A percentile compares a stretch with the other conserved stretches of the same genome.
phyloP scores from a whole-genome alignment of 768 basidiomycete species.

The Pulveroboletus sp. region DNA sequence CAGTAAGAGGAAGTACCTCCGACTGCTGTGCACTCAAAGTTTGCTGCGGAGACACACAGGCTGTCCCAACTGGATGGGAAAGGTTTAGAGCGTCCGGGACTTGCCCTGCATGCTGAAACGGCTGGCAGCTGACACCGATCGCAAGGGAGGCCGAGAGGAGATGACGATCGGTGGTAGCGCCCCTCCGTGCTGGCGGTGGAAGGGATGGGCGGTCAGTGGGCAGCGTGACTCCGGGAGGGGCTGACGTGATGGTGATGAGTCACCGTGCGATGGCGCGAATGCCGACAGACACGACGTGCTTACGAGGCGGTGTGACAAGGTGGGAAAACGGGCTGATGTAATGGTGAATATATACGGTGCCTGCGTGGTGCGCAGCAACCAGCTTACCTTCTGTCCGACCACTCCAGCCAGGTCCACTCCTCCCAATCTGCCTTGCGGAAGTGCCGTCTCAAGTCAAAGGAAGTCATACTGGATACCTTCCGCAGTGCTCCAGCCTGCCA shows the following conservation, averaged over 20 bases:
- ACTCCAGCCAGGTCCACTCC: neutral
- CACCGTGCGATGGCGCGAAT: slow-evolving; percentile 5
- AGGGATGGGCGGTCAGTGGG: neutral
- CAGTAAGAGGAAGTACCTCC: too few species aligned
- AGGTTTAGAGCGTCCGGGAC: neutral
- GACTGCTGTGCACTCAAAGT: neutral
- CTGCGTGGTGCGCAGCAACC: slow-evolving; percentile 33
- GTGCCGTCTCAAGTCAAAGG: slow-evolving; percentile 14
- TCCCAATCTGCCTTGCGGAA: slow-evolving; percentile 5
- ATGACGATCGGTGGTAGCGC: slow-evolving; percentile 21
- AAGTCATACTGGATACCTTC: slow-evolving; percentile 14
- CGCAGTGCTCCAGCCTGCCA: slow-evolving; percentile 26
- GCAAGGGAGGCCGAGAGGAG: slow-evolving; percentile 13
- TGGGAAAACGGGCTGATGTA: slow-evolving; percentile 32
- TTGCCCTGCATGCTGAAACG: slow-evolving; percentile 3
- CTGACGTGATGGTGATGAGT: slow-evolving; percentile 19
- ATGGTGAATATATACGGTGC: slow-evolving; percentile 31
- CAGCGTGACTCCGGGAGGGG: neutral
- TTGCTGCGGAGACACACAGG: slow-evolving; percentile 2
- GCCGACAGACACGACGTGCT: slow-evolving; percentile 12
- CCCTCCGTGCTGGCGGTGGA: slow-evolving; percentile 8
- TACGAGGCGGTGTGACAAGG: slow-evolving; percentile 23
- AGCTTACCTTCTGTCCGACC: slow-evolving; percentile 6
- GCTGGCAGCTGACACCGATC: slow-evolving; percentile 18
- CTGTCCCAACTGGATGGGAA: neutral